phyloP scores from a whole-genome alignment of 192 early-diverging fungal genomes.

The Chytriomyces hyalinus region DNA sequence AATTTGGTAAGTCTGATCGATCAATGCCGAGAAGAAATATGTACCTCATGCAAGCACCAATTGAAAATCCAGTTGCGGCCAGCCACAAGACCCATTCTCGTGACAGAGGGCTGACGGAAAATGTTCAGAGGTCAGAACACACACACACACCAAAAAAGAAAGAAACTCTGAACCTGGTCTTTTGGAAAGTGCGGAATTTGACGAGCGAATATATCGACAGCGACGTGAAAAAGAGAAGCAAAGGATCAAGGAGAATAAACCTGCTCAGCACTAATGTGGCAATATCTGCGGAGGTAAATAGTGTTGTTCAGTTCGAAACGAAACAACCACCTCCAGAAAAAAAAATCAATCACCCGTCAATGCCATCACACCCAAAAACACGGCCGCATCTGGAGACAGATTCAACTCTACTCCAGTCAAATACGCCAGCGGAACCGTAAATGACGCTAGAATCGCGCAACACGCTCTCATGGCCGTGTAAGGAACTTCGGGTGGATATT shows the following conservation, averaged over 20 bases:
- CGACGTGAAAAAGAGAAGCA: conserved; percentile 93
- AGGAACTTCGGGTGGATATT: conserved; percentile 81
- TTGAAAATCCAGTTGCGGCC: conserved; percentile 78
- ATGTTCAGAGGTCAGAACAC: not conserved
- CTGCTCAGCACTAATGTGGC: conserved; percentile 77
- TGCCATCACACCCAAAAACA: conserved; percentile 80
- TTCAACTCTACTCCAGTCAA: conserved; percentile 77
- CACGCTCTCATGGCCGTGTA: conserved; percentile 88
- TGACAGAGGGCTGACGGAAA: conserved; percentile 72
- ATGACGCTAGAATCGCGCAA: conserved; percentile 83
- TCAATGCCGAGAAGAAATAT: conserved; percentile 54
- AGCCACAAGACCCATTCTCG: conserved; percentile 88
- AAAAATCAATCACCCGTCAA: conserved; percentile 66
- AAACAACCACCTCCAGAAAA: not conserved
- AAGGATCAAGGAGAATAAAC: conserved; percentile 94
- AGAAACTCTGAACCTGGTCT: conserved; percentile 22
- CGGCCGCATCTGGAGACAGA: conserved; percentile 66
- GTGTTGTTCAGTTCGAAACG: not conserved
- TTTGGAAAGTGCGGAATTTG: conserved; percentile 76
- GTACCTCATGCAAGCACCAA: conserved; percentile 63
- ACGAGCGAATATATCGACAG: conserved; percentile 68
- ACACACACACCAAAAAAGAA: not conserved
- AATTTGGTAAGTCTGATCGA: not conserved
- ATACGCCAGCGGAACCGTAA: conserved; percentile 89
- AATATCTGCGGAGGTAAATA: conserved; percentile 54